A percentile compares a stretch with the other conserved stretches of the same genome.
Conservation (phyloP, 176 grass and related monocot species). For the Dactylis glomerata region DNA sequence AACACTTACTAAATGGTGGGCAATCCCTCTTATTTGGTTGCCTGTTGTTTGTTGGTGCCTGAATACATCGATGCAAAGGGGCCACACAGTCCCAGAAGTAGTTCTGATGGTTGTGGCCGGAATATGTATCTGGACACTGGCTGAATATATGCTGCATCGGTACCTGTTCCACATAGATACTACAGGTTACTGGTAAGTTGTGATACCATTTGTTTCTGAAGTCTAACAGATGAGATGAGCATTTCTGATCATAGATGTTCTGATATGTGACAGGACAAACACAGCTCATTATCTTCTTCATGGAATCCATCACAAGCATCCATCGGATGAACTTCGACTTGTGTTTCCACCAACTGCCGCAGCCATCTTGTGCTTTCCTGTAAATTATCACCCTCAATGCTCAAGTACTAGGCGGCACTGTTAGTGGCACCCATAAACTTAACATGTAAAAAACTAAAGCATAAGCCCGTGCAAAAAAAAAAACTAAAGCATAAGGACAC, state of each 20-base stretch:
- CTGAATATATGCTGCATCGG: conserved; percentile 72
- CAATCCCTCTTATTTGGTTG: conserved; percentile 72
- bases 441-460: not conserved
- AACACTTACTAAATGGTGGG: conserved; percentile 86
- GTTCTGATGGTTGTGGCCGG: conserved; percentile 51
- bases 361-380: conserved; percentile 64
- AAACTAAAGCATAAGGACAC: not conserved
- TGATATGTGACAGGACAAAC: conserved; percentile 54
- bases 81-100: conserved; percentile 46
- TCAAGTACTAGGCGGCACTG: too few relatives aligned
- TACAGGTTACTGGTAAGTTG: conserved; percentile 66
- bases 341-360: conserved; percentile 75
- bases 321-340: conserved; percentile 76
- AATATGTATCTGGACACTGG: conserved; percentile 70
- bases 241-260: not conserved
- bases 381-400: conserved; percentile 23
- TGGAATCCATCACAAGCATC: conserved; percentile 91
- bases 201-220: not conserved
- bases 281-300: conserved; percentile 82
- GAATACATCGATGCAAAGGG: conserved; percentile 55
- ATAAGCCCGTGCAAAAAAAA: too few relatives aligned
- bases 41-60: conserved; percentile 77
- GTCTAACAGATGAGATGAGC: not conserved
- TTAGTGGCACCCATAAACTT: not conserved
- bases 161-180: conserved; percentile 90